Evolutionary conservation across 139 green algal genomes (phyloP).

Genomic region (Mesostigma viride): DNA sequence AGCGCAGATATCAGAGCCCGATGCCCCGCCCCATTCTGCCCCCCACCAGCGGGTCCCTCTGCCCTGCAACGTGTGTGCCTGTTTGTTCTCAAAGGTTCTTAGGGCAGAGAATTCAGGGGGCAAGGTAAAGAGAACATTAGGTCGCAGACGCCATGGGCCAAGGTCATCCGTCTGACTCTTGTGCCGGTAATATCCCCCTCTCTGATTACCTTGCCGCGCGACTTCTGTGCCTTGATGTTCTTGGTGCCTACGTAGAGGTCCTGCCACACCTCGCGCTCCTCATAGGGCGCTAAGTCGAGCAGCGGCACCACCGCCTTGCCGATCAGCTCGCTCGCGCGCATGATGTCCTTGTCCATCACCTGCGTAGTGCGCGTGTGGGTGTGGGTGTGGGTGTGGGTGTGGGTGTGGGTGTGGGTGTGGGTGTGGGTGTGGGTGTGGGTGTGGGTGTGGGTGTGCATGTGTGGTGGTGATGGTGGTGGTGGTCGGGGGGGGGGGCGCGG

Average conservation of each 20-base stretch:
- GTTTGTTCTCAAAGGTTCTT: too few relatives aligned
- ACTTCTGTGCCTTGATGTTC: constrained; percentile 5
- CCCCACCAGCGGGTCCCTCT: too few relatives aligned
- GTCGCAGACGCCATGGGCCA: too few relatives aligned
- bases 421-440: not conserved
- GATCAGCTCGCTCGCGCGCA: constrained; percentile 1
- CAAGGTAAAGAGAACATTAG: too few relatives aligned
- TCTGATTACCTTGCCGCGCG: too few relatives aligned
- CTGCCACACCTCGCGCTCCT: constrained; percentile 13
- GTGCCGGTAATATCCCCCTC: too few relatives aligned
- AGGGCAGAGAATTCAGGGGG: too few relatives aligned
- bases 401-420: not conserved
- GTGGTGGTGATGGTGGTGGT: not conserved
- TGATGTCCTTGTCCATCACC: constrained; percentile 22
- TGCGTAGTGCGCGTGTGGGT: not conserved
- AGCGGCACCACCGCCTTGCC: constrained; percentile 11
- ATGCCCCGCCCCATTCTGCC: too few relatives aligned
- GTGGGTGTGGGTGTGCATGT: not conserved
- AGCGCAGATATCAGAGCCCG: too few relatives aligned
- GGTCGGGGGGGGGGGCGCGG: not conserved
- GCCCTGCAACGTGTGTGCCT: too few relatives aligned
- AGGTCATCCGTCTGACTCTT: too few relatives aligned
- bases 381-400: not conserved
- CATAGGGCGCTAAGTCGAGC: not conserved
- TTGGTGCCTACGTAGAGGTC: constrained; percentile 15